Percentiles rank a stretch among this genome's conserved stretches.
phyloP scores from a whole-genome alignment of 495 filamentous ascomycete genomes.

The Halenospora varia region DNA sequence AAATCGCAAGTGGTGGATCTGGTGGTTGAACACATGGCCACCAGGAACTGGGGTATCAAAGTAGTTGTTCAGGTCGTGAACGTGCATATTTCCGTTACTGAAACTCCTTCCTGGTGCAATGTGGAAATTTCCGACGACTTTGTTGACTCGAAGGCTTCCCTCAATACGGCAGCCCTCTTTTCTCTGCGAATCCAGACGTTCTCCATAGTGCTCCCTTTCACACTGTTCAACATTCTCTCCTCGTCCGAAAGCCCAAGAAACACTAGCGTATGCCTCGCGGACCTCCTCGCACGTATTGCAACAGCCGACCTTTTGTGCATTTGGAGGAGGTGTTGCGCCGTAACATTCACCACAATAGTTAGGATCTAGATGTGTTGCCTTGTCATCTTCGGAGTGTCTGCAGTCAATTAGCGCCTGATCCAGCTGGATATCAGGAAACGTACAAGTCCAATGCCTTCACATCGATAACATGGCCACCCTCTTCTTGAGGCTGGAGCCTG shows the following conservation, averaged over 20 bases:
- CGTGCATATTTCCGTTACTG: slow-evolving; percentile 91
- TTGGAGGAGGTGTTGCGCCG: slow-evolving; percentile 68
- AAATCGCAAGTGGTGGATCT: slow-evolving; percentile 88
- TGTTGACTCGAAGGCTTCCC: slow-evolving; percentile 90
- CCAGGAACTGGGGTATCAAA: slow-evolving; percentile 59
- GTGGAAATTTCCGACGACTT: slow-evolving; percentile 98
- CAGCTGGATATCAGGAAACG: slow-evolving; percentile 10
- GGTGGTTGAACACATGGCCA: slow-evolving; percentile 82
- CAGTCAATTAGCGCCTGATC: slow-evolving; percentile 9
- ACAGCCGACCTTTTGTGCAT: slow-evolving; percentile 72
- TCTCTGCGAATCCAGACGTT: slow-evolving; percentile 80
- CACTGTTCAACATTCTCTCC: slow-evolving; percentile 95
- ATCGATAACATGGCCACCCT: slow-evolving; percentile 79
- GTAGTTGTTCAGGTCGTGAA: slow-evolving; percentile 95
- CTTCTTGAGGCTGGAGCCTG: slow-evolving; percentile 62
- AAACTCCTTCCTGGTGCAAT: slow-evolving; percentile 93
- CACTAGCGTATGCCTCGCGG: slow-evolving; percentile 82
- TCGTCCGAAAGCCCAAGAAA: slow-evolving; percentile 88
- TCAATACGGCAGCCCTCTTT: slow-evolving; percentile 94
- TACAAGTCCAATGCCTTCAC: slow-evolving; percentile 69
- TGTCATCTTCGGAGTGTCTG: slow-evolving; percentile 57
- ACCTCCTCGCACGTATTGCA: slow-evolving; percentile 98
- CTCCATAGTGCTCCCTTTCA: slow-evolving; percentile 85
- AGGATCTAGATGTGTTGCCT: slow-evolving; percentile 80
- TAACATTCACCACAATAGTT: slow-evolving; percentile 93